These are phyloP conservation scores for Ganoderma sinense DNA, from an alignment of 1,284 basidiomycete genomes.

Conservation along the genomic window DNA sequence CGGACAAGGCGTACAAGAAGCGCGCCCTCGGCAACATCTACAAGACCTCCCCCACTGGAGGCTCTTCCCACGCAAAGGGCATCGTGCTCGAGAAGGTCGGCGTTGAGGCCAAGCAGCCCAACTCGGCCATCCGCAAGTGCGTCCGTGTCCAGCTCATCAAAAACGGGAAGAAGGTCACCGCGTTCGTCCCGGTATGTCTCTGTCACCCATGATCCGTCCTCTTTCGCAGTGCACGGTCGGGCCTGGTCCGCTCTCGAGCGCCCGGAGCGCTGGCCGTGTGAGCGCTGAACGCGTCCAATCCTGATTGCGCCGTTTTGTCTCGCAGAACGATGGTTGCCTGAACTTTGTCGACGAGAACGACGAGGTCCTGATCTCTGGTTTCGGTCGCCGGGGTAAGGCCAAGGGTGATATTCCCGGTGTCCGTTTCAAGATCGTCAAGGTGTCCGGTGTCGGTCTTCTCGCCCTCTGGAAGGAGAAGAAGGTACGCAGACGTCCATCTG, in stretches of 20 bases:
- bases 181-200: conserved; percentile 70
- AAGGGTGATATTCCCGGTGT: conserved; percentile 98
- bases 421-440: conserved; percentile 99
- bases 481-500: conserved; percentile 52
- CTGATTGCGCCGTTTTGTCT: conserved; percentile 12
- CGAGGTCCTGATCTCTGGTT: conserved; percentile 99
- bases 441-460: conserved; percentile 97
- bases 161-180: conserved; percentile 99
- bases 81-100: conserved; percentile 99
- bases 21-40: conserved; percentile 99
- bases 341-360: conserved; percentile 99
- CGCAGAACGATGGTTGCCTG: conserved; percentile 96
- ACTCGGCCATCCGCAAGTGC: conserved; percentile 99
- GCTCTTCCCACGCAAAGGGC: conserved; percentile 99
- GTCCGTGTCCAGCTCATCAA: conserved; percentile 99
- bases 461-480: conserved; percentile 99
- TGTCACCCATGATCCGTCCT: not conserved
- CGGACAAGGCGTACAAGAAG: conserved; percentile 99
- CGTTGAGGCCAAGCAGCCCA: conserved; percentile 97
- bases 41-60: conserved; percentile 99
- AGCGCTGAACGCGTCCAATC: not conserved
- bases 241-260: conserved; percentile 15
- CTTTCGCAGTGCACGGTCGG: conserved; percentile 4
- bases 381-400: conserved; percentile 99
- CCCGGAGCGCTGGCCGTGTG: conserved; percentile 25